phyloP scores from a whole-genome alignment of 768 basidiomycete genomes.

The Suillus cothurnatus region DNA sequence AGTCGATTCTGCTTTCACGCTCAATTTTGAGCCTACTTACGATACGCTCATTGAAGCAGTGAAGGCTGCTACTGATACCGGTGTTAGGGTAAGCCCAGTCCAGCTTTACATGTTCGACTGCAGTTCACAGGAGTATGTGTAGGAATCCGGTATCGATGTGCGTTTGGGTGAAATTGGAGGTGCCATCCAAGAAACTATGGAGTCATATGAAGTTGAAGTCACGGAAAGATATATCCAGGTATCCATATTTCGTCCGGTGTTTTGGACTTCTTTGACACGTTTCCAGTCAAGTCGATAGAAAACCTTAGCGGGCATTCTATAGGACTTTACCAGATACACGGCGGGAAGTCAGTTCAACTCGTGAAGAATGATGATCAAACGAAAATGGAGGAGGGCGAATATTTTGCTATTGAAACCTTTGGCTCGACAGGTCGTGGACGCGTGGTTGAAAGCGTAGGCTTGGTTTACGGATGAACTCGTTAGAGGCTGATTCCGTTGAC shows the following conservation, averaged over 20 bases:
- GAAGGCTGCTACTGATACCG: constrained; percentile 91
- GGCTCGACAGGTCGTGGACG: constrained; percentile 93
- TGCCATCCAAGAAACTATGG: constrained; percentile 97
- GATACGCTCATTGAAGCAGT: constrained; percentile 89
- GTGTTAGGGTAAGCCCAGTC: constrained; percentile 63
- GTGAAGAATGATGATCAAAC: constrained; percentile 89
- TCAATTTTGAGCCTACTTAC: constrained; percentile 88
- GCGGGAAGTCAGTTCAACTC: constrained; percentile 88
- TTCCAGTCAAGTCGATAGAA: constrained; percentile 85
- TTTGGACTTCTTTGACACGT: constrained; percentile 4
- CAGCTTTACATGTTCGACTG: constrained; percentile 8
- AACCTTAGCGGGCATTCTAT: constrained; percentile 97
- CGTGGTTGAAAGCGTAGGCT: constrained; percentile 76
- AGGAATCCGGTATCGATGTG: constrained; percentile 95
- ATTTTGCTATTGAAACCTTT: constrained; percentile 99
- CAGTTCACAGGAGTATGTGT: background rate
- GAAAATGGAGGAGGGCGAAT: constrained; percentile 99
- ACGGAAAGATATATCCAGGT: constrained; percentile 83
- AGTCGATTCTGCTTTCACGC: constrained; percentile 93
- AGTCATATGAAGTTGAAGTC: constrained; percentile 96
- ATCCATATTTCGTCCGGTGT: constrained; percentile 2
- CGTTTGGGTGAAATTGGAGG: constrained; percentile 91
- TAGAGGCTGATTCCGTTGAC: constrained; percentile 7
- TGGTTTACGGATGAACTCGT: background rate
- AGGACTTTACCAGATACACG: constrained; percentile 88